A percentile compares a stretch with the other conserved stretches of the same genome.
These are phyloP conservation scores for Globisporangium carolinianum DNA, from an alignment of 352 stramenopile species.

Conservation along the genomic window DNA sequence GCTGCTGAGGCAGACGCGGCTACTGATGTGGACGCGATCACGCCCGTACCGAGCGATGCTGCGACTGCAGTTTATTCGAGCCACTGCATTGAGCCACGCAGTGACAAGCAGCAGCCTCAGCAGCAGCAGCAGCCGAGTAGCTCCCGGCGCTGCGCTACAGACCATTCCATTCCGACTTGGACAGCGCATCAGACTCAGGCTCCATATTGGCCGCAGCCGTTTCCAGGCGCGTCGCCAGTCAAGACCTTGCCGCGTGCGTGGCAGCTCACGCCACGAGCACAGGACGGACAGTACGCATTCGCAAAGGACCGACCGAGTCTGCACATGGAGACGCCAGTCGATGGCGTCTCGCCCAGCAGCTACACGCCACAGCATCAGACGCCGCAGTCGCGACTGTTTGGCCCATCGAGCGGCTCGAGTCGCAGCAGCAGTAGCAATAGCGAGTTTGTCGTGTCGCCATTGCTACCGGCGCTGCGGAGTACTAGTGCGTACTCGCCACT, in stretches of 20 bases:
- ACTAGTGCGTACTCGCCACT: constrained; percentile 3
- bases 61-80: background rate
- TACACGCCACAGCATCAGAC: background rate
- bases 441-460: constrained; percentile 1
- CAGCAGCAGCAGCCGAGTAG: background rate
- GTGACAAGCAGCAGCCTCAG: constrained; percentile 9
- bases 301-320: constrained; percentile 15
- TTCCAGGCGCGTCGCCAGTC: background rate
- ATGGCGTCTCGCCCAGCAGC: background rate
- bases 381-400: background rate
- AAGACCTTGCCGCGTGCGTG: constrained; percentile 1
- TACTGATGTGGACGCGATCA: background rate
- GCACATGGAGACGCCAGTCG: constrained; percentile 4
- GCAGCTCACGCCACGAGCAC: background rate
- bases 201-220: background rate
- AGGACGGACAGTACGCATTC: constrained; percentile 6
- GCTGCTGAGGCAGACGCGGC: background rate
- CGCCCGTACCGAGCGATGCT: constrained; percentile 5
- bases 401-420: background rate
- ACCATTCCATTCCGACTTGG: too few species aligned
- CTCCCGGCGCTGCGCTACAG: background rate
- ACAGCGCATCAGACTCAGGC: too few species aligned
- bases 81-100: constrained; percentile 10
- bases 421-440: background rate
- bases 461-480: constrained; percentile 8